These are phyloP conservation scores for Corchorus capsularis DNA, from an alignment of 345 rosid genomes.

Conservation along the genomic window DNA sequence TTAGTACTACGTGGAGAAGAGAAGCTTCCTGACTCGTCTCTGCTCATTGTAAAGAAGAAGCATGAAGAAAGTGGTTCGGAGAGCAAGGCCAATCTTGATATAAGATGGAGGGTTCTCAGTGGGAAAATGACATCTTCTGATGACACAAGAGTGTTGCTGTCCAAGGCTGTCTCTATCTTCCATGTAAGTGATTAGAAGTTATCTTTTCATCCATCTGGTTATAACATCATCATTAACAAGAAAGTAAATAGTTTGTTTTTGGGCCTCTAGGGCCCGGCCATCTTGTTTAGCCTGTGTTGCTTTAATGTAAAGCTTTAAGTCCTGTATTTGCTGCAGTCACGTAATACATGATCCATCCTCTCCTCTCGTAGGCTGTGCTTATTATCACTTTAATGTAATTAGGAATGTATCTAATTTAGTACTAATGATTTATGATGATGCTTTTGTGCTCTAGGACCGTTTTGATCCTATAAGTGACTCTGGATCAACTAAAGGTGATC, in stretches of 20 bases:
- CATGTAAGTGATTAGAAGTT: slow-evolving; percentile 52
- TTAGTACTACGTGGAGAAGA: slow-evolving; percentile 67
- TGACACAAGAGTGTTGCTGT: slow-evolving; percentile 54
- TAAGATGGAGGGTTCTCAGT: slow-evolving; percentile 90
- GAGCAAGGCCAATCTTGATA: slow-evolving; percentile 41
- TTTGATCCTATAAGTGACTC: slow-evolving; percentile 84
- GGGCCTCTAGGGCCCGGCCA: neutral
- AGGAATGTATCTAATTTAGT: neutral
- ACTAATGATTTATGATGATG: slow-evolving; percentile 20
- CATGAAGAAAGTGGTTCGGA: slow-evolving; percentile 38
- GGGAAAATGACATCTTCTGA: slow-evolving; percentile 51
- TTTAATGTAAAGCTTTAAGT: neutral
- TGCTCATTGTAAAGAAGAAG: slow-evolving; percentile 53
- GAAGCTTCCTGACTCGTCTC: slow-evolving; percentile 57
- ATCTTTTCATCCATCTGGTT: neutral
- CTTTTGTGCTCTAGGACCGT: slow-evolving; percentile 50
- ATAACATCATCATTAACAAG: neutral
- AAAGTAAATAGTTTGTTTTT: neutral
- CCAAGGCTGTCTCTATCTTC: slow-evolving; percentile 70
- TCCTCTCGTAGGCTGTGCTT: neutral
- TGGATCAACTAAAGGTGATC: slow-evolving; percentile 56
- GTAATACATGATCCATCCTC: neutral
- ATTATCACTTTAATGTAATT: neutral
- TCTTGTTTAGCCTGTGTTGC: neutral
- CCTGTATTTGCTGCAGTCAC: neutral